A percentile compares a stretch with the other conserved stretches of the same genome.
Conservation (phyloP, 179 eudicot genomes). For the Spinacia oleracea region DNA sequence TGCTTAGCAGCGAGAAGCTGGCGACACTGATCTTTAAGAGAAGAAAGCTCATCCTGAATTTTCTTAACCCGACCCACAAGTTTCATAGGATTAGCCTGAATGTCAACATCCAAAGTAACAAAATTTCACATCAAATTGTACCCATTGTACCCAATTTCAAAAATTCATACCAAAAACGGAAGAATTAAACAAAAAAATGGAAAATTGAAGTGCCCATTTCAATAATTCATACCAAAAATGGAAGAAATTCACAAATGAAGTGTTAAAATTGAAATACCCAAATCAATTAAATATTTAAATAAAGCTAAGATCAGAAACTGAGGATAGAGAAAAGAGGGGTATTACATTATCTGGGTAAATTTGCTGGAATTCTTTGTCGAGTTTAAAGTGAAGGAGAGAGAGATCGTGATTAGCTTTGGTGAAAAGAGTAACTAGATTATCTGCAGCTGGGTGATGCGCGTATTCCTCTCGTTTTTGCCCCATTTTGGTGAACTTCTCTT, state of each 20-base stretch:
- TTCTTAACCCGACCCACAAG: slow-evolving; percentile 72
- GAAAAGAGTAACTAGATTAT: slow-evolving; percentile 53
- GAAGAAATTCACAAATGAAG: too few relatives aligned
- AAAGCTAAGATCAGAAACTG: not conserved
- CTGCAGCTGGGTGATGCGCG: slow-evolving; percentile 60
- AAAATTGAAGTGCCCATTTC: too few relatives aligned
- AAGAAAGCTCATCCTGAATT: slow-evolving; percentile 66
- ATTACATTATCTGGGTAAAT: slow-evolving; percentile 69
- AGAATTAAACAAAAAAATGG: not conserved
- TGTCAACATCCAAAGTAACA: not conserved
- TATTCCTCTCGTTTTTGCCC: slow-evolving; percentile 16
- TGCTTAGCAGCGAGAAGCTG: slow-evolving; percentile 87
- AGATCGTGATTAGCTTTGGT: slow-evolving; percentile 69
- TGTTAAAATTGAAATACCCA: not conserved
- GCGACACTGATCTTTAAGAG: slow-evolving; percentile 78
- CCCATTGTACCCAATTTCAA: not conserved
- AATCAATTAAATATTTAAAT: too few relatives aligned
- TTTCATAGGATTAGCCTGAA: slow-evolving; percentile 87
- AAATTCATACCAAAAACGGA: not conserved
- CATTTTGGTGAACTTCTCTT: not conserved
- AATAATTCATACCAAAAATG: too few relatives aligned
- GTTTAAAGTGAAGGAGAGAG: slow-evolving; percentile 58
- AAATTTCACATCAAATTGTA: not conserved
- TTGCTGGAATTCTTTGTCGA: slow-evolving; percentile 66
- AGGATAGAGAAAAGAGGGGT: not conserved